A percentile compares a stretch with the other conserved stretches of the same genome.
phyloP scores from a whole-genome alignment of 768 basidiomycete genomes.

The Boletus pseudopeckii region DNA sequence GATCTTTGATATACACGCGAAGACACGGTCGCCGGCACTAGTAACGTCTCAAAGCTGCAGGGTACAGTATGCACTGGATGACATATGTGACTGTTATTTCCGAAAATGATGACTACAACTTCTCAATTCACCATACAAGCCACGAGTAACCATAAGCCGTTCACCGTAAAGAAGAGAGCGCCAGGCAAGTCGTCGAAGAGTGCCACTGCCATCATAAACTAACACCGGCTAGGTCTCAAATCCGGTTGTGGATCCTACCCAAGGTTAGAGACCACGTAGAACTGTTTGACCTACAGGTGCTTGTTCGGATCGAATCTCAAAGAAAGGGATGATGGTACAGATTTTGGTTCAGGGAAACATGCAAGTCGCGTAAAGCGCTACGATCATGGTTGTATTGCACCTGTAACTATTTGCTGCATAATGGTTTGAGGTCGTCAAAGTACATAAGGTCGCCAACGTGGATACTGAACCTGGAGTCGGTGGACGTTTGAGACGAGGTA shows the following conservation, averaged over 20 bases:
- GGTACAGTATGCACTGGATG: too few species aligned
- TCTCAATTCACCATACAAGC: too few species aligned
- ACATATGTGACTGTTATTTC: too few species aligned
- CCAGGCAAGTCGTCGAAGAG: too few species aligned
- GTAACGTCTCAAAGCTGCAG: too few species aligned
- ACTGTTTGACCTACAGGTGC: background rate
- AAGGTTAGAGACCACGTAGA: background rate
- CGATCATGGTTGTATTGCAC: constrained; percentile 10
- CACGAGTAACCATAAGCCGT: too few species aligned
- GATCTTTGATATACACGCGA: background rate
- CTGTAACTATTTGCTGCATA: background rate
- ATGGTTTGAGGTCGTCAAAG: constrained; percentile 22
- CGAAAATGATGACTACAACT: too few species aligned
- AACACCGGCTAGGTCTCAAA: background rate
- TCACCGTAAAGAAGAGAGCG: too few species aligned
- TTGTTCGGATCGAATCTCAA: background rate
- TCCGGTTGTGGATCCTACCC: background rate
- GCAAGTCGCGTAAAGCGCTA: constrained; percentile 3
- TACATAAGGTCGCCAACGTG: constrained; percentile 25
- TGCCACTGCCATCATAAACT: too few species aligned
- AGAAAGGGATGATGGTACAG: background rate
- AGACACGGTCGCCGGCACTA: background rate
- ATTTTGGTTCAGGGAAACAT: constrained; percentile 1
- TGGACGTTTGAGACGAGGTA: constrained; percentile 8
- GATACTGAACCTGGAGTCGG: constrained; percentile 14